Evolutionary conservation across 1,139 yeast genomes (phyloP).

Genomic region (Trichomonascaceae sp.): DNA sequence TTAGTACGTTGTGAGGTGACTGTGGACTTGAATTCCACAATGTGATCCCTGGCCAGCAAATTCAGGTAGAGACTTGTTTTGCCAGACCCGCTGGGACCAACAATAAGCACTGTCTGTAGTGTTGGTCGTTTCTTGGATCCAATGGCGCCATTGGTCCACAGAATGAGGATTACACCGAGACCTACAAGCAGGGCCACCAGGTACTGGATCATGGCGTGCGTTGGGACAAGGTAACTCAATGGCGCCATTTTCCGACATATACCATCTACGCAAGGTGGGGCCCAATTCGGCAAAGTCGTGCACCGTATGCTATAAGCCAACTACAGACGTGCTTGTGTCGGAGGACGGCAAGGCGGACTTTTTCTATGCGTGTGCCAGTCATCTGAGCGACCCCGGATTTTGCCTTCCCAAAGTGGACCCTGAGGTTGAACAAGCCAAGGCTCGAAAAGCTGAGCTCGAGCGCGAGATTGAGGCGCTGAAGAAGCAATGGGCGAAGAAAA

Average conservation of each 20-base stretch:
- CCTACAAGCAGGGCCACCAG: neutral
- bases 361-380: constrained; percentile 57
- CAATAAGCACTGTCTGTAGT: constrained; percentile 50
- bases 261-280: constrained; percentile 44
- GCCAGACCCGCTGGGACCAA: constrained; percentile 65
- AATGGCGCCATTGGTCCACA: constrained; percentile 6
- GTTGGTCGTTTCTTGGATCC: constrained; percentile 14
- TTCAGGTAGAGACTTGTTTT: constrained; percentile 52
- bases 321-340: constrained; percentile 47
- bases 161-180: constrained; percentile 3
- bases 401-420: constrained; percentile 39
- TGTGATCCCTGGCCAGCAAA: neutral
- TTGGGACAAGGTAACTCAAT: no score
- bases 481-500: constrained; percentile 20
- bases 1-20: constrained; percentile 38
- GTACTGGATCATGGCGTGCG: no score
- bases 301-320: constrained; percentile 52
- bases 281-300: constrained; percentile 46
- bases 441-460: constrained; percentile 29
- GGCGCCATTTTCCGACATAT: constrained; percentile 36
- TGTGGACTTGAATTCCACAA: constrained; percentile 13
- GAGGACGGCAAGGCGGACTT: constrained; percentile 39
- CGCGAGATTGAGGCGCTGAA: constrained; percentile 30
- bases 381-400: constrained; percentile 48
- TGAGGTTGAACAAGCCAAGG: constrained; percentile 34